Percentiles rank a stretch among this genome's conserved stretches.
Evolutionary conservation across 2,329 filamentous ascomycete species (phyloP).

Genomic region (Hymenotorrendiella dingleyae): DNA sequence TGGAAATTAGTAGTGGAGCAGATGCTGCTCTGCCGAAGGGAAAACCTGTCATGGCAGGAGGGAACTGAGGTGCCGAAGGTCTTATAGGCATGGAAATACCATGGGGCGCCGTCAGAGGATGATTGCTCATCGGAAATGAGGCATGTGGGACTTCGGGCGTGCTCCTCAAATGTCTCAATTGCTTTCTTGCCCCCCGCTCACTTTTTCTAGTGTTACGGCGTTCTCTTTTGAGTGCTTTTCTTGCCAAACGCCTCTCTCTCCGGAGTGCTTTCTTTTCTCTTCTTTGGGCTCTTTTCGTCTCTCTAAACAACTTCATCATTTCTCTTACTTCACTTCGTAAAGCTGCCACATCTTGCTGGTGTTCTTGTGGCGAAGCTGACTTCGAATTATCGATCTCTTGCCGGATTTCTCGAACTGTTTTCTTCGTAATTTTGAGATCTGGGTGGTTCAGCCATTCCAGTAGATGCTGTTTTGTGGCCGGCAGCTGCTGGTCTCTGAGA

Average conservation of each 20-base stretch:
- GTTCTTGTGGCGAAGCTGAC: conserved; percentile 7
- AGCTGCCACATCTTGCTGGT: conserved; percentile 30
- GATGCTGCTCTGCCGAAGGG: conserved; percentile 15
- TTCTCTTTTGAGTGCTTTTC: conserved; percentile 14
- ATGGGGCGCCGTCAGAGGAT: not conserved
- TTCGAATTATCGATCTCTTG: conserved; percentile 40
- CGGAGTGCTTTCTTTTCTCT: conserved; percentile 26
- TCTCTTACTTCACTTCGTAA: conserved; percentile 41
- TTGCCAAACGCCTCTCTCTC: conserved; percentile 8
- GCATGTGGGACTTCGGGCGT: no score
- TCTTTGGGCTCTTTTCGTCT: conserved; percentile 34
- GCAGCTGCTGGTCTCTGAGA: conserved; percentile 43
- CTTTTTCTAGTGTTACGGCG: conserved; percentile 19
- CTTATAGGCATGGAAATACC: conserved; percentile 1
- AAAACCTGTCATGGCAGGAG: conserved; percentile 4
- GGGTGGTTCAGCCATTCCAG: conserved; percentile 45
- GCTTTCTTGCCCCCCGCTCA: conserved; percentile 30
- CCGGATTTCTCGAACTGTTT: conserved; percentile 37
- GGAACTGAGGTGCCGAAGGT: conserved; percentile 3
- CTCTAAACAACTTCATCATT: conserved; percentile 40
- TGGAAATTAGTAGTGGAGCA: conserved; percentile 1
- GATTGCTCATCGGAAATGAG: not conserved
- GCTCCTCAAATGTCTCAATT: conserved; percentile 13
- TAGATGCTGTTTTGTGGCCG: conserved; percentile 40
- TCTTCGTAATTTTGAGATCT: conserved; percentile 42